Evolutionary conservation across 345 rosid species (phyloP).

Genomic region (Populus ilicifolia): DNA sequence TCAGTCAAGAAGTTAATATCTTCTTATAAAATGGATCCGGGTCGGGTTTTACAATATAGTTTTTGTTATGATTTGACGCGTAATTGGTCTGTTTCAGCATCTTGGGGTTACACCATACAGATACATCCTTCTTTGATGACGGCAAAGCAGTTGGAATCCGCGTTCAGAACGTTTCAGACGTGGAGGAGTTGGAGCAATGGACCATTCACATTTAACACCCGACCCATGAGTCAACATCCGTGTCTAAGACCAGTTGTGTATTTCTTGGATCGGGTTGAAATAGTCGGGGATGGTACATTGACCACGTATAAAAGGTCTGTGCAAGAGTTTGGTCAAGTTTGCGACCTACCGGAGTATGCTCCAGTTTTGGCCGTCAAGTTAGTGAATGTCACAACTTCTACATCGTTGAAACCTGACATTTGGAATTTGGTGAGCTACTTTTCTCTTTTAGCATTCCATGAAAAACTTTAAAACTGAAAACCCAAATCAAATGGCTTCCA

Average conservation of each 20-base stretch:
- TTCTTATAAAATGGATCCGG: conserved; percentile 55
- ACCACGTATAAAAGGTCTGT: conserved; percentile 47
- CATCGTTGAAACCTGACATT: conserved; percentile 32
- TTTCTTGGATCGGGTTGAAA: conserved; percentile 52
- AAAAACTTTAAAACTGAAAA: neutral
- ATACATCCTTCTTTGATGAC: conserved; percentile 51
- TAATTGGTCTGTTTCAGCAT: conserved; percentile 69
- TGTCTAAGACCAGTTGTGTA: conserved; percentile 61
- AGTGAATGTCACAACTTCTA: conserved; percentile 42
- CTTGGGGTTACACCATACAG: conserved; percentile 86
- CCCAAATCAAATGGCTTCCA: neutral
- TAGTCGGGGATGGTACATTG: conserved; percentile 30
- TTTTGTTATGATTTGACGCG: conserved; percentile 61
- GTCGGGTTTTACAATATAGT: conserved; percentile 67
- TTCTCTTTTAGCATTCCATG: neutral
- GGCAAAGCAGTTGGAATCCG: conserved; percentile 59
- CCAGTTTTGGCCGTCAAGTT: conserved; percentile 34
- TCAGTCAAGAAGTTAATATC: conserved; percentile 47
- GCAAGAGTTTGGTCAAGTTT: conserved; percentile 29
- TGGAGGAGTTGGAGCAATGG: conserved; percentile 64
- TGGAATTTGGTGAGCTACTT: conserved; percentile 60
- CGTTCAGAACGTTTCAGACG: conserved; percentile 55
- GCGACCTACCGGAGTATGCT: conserved; percentile 36
- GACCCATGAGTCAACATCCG: conserved; percentile 43
- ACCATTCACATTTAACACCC: conserved; percentile 74